Base-by-base conservation (phyloP, 1,284 basidiomycete genomes). In the Moesziomyces sp. region DNA sequence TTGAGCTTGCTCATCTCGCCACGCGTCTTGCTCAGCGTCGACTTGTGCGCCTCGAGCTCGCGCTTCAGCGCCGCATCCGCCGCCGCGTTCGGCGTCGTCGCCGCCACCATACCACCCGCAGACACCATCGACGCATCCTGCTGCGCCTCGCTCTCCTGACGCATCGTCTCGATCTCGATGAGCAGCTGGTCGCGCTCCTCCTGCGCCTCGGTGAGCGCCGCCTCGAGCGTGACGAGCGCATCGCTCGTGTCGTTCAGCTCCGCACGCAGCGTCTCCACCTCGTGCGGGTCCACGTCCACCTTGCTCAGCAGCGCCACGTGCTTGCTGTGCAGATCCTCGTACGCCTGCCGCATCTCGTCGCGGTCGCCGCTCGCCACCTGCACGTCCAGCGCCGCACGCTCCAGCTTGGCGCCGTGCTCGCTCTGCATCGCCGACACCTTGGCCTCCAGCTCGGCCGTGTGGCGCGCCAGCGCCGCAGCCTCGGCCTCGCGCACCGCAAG, bases 1-100 rank as follows among this genome's bases (percentile, higher is more conserved):
- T 90, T 79, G 62, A 69, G 69, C 51, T 77, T 70, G 54, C 28
- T 51, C 52, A 80, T 67, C 9, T 79, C 78, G 18, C 62, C 66
- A 23, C 68, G 58, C 19, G 66, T 70, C 58, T 80, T 91, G 35
- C 89, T 89, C 21, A 94, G 87, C 47, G 89, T 86, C 18, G 89
- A 90, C 43, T 91, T 90, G 83, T 92, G 90, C 43, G 87, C 88
- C 73, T 93, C 91, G 28, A 94, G 86, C 79, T 94, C 91, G 26
- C 73, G 59, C 46, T 60, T 65, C 26, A 71, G 51, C 7, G 64
- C 61, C 35, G 68, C 63, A 53, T 77, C 73, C 7, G 57, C 57
- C 5, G 55, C 28, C 34, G 46, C 49, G 6, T 26, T 26, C 6
- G 53, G 44, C 28, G 44, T 42, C 13, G 52, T 55, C 21, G 66